Conservation (phyloP, 805 yeast species). For the Sugiyamaella smithiae region DNA sequence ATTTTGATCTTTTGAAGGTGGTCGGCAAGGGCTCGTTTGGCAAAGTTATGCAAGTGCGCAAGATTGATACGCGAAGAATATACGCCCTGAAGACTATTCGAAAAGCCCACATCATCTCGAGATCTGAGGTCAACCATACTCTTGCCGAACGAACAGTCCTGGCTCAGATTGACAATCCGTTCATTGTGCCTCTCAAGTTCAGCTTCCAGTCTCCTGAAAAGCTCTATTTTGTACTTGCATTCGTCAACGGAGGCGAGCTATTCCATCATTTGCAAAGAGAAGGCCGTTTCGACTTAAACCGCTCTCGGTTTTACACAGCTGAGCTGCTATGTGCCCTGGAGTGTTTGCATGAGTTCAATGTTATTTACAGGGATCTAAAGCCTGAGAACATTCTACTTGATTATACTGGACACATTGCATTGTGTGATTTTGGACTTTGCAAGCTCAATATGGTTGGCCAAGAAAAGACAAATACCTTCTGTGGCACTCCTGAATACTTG, state of each 20-base stretch:
- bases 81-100: slow-evolving; percentile 93
- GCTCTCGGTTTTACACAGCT: slow-evolving; percentile 91
- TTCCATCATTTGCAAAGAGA: slow-evolving; percentile 91
- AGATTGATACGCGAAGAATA: slow-evolving; percentile 90
- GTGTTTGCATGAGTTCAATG: slow-evolving; percentile 84
- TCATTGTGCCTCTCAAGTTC: slow-evolving; percentile 93
- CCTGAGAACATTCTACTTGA: slow-evolving; percentile 94
- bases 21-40: slow-evolving; percentile 98
- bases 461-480: slow-evolving; percentile 84
- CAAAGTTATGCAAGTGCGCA: slow-evolving; percentile 97
- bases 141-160: slow-evolving; percentile 93
- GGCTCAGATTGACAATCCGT: slow-evolving; percentile 90
- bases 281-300: slow-evolving; percentile 81
- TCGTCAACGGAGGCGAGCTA: slow-evolving; percentile 95
- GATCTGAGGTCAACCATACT: slow-evolving; percentile 94
- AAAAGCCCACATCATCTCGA: slow-evolving; percentile 89
- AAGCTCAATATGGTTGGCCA: slow-evolving; percentile 90
- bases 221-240: slow-evolving; percentile 82
- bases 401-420: slow-evolving; percentile 95
- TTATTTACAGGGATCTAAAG: slow-evolving; percentile 91
- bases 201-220: slow-evolving; percentile 97
- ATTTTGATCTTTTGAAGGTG: slow-evolving; percentile 88
- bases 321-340: slow-evolving; percentile 92
- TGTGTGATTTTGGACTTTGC: slow-evolving; percentile 96
- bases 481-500: slow-evolving; percentile 97